Conservation (phyloP, 768 basidiomycete species). For the Fomitopsis serialis region DNA sequence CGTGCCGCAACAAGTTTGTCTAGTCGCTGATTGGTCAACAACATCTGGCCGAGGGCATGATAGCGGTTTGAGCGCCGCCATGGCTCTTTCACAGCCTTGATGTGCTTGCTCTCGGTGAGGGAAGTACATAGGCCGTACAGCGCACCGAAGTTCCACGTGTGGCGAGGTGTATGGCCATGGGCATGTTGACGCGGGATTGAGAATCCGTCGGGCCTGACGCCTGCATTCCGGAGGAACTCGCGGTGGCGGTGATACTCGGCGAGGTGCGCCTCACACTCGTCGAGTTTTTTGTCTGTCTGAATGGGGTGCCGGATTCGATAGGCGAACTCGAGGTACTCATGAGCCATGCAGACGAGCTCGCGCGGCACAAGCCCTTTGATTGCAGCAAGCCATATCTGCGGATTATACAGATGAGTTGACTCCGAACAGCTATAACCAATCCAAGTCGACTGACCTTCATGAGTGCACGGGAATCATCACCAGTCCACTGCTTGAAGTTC, state of each 20-base stretch:
- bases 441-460: constrained; percentile 19
- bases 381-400: constrained; percentile 21
- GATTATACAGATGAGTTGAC: no score
- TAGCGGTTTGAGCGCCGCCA: constrained; percentile 15
- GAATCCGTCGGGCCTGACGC: constrained; percentile 6
- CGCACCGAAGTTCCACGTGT: constrained; percentile 10
- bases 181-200: constrained; percentile 14
- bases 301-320: constrained; percentile 11
- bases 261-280: not conserved
- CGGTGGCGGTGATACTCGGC: not conserved
- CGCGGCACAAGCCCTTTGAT: constrained; percentile 12
- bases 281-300: not conserved
- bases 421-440: no score
- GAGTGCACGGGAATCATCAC: constrained; percentile 22
- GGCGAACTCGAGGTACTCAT: constrained; percentile 19
- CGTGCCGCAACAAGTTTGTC: constrained; percentile 20
- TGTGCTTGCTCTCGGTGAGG: constrained; percentile 18
- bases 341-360: constrained; percentile 9
- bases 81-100: constrained; percentile 17
- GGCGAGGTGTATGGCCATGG: constrained; percentile 5
- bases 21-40: constrained; percentile 17
- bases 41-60: constrained; percentile 15
- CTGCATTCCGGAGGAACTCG: constrained; percentile 2
- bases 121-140: constrained; percentile 20
- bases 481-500: constrained; percentile 24